These are phyloP conservation scores for Hemileia vastatrix DNA, from an alignment of 1,284 basidiomycete species.

Conservation along the genomic window DNA sequence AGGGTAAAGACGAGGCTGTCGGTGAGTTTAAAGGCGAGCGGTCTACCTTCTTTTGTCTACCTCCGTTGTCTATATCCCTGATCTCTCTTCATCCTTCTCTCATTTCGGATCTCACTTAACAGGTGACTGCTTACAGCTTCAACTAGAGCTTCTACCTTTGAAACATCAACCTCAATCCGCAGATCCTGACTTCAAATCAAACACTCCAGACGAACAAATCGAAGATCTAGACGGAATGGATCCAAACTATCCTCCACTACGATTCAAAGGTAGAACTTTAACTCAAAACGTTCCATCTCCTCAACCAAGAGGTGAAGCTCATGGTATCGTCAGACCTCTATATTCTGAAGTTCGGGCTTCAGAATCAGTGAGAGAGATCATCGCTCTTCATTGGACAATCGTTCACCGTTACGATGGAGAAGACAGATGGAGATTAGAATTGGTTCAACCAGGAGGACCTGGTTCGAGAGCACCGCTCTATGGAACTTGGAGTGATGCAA, in stretches of 20 bases:
- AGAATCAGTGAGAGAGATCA: conserved; percentile 24
- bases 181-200: not conserved
- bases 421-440: conserved; percentile 31
- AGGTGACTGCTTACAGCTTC: conserved; percentile 31
- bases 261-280: conserved; percentile 29
- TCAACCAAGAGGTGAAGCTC: conserved; percentile 26
- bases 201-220: conserved; percentile 23
- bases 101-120: no score
- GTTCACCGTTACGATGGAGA: conserved; percentile 33
- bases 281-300: conserved; percentile 25
- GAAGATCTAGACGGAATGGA: conserved; percentile 11
- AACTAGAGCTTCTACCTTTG: conserved; percentile 29
- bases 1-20: not conserved
- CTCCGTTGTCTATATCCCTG: no score
- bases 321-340: conserved; percentile 29
- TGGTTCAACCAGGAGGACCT: conserved; percentile 30
- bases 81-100: no score
- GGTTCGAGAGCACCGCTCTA: conserved; percentile 31
- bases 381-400: conserved; percentile 30
- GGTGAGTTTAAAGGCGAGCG: no score
- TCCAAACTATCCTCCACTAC: conserved; percentile 28
- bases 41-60: no score
- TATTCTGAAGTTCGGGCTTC: conserved; percentile 24
- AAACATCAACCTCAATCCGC: conserved; percentile 15
- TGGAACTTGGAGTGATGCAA: conserved; percentile 31